Conservation (phyloP, 169 alveolate species). For the Sarcocystis neurona region DNA sequence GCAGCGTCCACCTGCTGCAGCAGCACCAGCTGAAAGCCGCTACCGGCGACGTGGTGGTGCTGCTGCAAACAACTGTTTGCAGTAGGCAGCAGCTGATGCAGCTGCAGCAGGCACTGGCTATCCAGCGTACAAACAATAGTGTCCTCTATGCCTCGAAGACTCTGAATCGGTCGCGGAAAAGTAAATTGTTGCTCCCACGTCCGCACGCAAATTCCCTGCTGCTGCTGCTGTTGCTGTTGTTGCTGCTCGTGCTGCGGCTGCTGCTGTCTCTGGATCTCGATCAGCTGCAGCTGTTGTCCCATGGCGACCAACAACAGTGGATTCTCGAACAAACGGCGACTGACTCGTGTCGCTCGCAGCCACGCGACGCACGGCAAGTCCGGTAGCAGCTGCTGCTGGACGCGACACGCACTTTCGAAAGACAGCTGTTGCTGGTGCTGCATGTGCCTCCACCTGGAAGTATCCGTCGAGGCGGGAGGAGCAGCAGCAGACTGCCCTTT, state of each 20-base stretch:
- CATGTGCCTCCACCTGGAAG: background rate
- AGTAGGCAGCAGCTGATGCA: background rate
- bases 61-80: too few relatives aligned
- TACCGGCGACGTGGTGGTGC: too few relatives aligned
- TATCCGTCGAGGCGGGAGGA: background rate
- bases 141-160: background rate
- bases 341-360: background rate
- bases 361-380: slow-evolving; percentile 23
- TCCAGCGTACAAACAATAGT: background rate
- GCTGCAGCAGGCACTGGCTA: background rate
- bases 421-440: background rate
- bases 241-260: background rate
- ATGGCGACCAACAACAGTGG: background rate
- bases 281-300: background rate
- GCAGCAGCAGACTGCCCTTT: too few relatives aligned
- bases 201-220: background rate
- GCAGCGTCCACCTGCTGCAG: slow-evolving; percentile 32
- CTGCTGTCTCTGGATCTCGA: background rate
- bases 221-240: background rate
- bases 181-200: background rate
- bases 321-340: background rate
- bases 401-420: background rate
- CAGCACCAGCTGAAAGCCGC: background rate
- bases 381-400: background rate
- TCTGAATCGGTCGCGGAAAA: background rate